Percentiles rank a stretch among this genome's conserved stretches.
Conservation (phyloP, 139 green algal genomes). For the Astrephomene gubernaculifera region DNA sequence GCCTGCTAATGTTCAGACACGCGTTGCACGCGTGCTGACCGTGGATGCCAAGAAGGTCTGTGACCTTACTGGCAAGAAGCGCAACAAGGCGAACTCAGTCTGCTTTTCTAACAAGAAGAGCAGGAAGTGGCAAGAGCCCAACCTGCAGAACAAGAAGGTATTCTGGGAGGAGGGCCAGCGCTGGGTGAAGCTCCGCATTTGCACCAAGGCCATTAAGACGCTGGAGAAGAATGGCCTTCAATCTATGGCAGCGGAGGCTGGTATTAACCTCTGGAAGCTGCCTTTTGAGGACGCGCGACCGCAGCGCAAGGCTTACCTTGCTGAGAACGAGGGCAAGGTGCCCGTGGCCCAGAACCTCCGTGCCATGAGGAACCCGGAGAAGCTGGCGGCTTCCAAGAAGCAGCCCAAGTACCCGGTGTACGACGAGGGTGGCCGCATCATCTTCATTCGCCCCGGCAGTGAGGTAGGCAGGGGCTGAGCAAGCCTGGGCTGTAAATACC, state of each 20-base stretch:
- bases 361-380: constrained; percentile 93
- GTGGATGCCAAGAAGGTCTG: constrained; percentile 72
- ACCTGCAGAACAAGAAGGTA: constrained; percentile 90
- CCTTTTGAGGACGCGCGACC: constrained; percentile 82
- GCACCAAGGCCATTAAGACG: constrained; percentile 81
- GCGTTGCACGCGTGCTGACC: constrained; percentile 29
- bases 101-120: constrained; percentile 98
- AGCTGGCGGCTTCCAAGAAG: constrained; percentile 85
- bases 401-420: constrained; percentile 71
- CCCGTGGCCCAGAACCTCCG: constrained; percentile 54
- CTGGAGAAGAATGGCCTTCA: constrained; percentile 93
- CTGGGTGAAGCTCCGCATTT: constrained; percentile 86
- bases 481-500: too few relatives aligned
- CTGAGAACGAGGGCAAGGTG: constrained; percentile 69
- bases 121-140: constrained; percentile 95
- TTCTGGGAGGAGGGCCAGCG: constrained; percentile 83
- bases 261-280: constrained; percentile 90
- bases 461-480: constrained; percentile 39
- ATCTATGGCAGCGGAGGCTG: constrained; percentile 90
- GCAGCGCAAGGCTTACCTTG: constrained; percentile 71
- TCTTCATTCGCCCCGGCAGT: constrained; percentile 66
- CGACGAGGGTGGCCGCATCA: constrained; percentile 67
- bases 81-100: constrained; percentile 97
- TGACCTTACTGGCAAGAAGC: constrained; percentile 92
- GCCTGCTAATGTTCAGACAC: not conserved